Conservation (phyloP, 2,329 filamentous ascomycete genomes). For the Emergomyces pasteurianus region DNA sequence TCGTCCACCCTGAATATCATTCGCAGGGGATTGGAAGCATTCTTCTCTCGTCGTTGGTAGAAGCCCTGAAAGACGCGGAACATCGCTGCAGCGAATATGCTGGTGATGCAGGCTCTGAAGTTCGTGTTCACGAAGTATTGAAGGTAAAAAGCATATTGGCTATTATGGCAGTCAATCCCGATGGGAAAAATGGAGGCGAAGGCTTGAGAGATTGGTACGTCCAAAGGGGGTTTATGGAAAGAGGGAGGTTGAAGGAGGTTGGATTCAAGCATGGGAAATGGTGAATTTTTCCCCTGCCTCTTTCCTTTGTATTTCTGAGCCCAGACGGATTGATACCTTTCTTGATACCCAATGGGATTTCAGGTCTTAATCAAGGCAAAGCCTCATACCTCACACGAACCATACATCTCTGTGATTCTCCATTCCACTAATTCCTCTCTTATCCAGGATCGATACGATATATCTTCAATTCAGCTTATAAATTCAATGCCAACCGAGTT, state of each 20-base stretch:
- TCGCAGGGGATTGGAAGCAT: constrained; percentile 21
- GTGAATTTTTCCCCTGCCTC: constrained; percentile 16
- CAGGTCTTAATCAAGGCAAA: background rate
- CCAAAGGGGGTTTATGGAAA: constrained; percentile 27
- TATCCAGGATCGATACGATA: constrained; percentile 6
- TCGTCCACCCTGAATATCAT: constrained; percentile 25
- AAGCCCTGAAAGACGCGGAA: constrained; percentile 15
- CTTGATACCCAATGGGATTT: background rate
- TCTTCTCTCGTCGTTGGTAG: constrained; percentile 19
- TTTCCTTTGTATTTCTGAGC: background rate
- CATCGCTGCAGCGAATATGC: constrained; percentile 14
- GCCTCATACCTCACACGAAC: background rate
- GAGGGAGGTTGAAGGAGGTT: constrained; percentile 26
- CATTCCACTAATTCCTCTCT: background rate
- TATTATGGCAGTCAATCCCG: constrained; percentile 28
- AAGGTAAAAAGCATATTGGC: constrained; percentile 24
- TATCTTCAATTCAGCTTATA: constrained; percentile 4
- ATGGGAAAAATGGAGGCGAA: constrained; percentile 20
- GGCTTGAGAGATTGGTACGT: constrained; percentile 27
- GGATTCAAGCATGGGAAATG: constrained; percentile 28
- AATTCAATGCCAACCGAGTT: background rate
- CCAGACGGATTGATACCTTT: background rate
- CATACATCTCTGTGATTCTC: background rate
- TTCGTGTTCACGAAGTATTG: constrained; percentile 10
- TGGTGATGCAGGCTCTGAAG: constrained; percentile 9